These are phyloP conservation scores for Pleurotus platypus DNA, from an alignment of 768 basidiomycete species.

Conservation along the genomic window DNA sequence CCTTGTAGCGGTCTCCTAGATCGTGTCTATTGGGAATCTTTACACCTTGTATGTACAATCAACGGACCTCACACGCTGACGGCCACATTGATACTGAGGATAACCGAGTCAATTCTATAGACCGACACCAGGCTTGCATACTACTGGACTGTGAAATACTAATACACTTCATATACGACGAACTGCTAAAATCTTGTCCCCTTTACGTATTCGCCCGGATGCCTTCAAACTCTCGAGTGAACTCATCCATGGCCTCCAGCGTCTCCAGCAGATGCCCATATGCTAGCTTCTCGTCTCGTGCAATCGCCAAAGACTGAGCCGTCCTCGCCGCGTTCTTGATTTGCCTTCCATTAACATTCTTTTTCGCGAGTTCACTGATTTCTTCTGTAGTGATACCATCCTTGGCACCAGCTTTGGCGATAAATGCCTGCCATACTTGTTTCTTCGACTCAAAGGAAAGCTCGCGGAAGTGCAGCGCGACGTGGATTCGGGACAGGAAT, in stretches of 20 bases:
- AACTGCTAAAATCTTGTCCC: too few relatives aligned
- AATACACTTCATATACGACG: too few relatives aligned
- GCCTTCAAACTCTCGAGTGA: conserved; percentile 41
- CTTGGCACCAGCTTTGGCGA: conserved; percentile 37
- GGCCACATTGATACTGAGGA: too few relatives aligned
- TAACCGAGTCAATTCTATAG: too few relatives aligned
- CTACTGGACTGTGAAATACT: too few relatives aligned
- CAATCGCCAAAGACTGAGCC: conserved; percentile 56
- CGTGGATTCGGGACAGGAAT: conserved; percentile 65
- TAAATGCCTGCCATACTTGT: conserved; percentile 65
- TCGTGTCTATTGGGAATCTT: too few relatives aligned
- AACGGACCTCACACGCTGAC: too few relatives aligned
- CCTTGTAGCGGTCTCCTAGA: too few relatives aligned
- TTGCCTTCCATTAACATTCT: conserved; percentile 59
- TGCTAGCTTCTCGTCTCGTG: conserved; percentile 40
- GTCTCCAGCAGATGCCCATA: conserved; percentile 54
- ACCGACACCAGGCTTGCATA: too few relatives aligned
- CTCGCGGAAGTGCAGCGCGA: conserved; percentile 62
- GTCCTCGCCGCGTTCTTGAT: conserved; percentile 70
- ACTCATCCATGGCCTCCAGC: conserved; percentile 60
- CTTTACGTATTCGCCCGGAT: not conserved
- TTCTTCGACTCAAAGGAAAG: conserved; percentile 47
- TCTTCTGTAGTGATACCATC: conserved; percentile 33
- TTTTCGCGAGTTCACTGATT: conserved; percentile 41
- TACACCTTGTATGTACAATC: too few relatives aligned